Conservation (phyloP, 2,329 filamentous ascomycete species). For the Lachnellula hyalina region DNA sequence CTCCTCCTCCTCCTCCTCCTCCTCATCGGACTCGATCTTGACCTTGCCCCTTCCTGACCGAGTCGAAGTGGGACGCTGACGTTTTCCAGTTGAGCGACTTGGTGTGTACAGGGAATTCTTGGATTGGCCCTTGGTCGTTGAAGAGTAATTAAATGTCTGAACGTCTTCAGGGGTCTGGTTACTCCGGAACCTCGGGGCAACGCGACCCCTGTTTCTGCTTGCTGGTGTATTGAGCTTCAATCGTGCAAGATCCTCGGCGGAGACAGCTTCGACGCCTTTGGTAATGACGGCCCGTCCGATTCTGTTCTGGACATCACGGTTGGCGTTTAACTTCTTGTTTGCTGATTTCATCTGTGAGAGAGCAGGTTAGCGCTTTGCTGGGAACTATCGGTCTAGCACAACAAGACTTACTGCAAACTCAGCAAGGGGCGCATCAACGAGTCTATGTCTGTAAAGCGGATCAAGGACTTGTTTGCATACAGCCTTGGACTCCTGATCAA, state of each 20-base stretch:
- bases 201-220: neutral
- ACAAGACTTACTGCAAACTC: constrained; percentile 21
- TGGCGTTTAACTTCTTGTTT: constrained; percentile 24
- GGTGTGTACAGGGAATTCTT: neutral
- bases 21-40: neutral
- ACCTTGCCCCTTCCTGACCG: neutral
- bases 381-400: neutral
- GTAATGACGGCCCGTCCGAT: constrained; percentile 18
- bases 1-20: constrained; percentile 2
- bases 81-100: neutral
- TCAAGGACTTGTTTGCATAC: constrained; percentile 25
- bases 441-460: constrained; percentile 16
- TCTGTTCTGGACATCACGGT: constrained; percentile 23
- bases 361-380: neutral
- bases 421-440: constrained; percentile 19
- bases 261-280: neutral
- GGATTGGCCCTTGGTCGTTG: too few species aligned
- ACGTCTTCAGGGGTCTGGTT: too few species aligned
- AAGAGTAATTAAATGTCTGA: too few species aligned
- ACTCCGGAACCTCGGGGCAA: too few species aligned
- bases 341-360: constrained; percentile 20
- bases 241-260: neutral
- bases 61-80: neutral
- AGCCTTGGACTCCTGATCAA: constrained; percentile 19
- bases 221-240: neutral